These are phyloP conservation scores for Scleroderma bovista DNA, from an alignment of 768 basidiomycete species.

Conservation along the genomic window DNA sequence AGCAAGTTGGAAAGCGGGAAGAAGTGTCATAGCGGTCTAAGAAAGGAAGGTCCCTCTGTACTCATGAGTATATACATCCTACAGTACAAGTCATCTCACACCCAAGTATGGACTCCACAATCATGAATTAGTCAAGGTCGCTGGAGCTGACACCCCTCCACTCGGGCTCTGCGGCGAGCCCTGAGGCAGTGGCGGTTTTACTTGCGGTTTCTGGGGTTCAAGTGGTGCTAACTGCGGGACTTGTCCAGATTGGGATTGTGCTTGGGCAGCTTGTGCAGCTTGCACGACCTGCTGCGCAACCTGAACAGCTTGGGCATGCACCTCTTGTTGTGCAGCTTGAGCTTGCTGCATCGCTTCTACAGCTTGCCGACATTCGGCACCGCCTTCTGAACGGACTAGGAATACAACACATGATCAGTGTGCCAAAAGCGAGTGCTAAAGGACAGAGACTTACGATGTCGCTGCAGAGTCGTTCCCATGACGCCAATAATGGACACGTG, in stretches of 20 bases:
- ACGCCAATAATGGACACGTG: not conserved
- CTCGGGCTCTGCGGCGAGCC: not conserved
- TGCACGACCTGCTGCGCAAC: conserved; percentile 1
- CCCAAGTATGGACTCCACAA: too few species aligned
- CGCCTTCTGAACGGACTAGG: conserved; percentile 80
- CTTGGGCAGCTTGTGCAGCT: not conserved
- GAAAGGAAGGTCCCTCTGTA: too few species aligned
- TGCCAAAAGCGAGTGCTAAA: conserved; percentile 14
- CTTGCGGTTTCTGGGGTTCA: not conserved
- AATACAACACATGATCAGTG: conserved; percentile 21
- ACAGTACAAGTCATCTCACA: too few species aligned
- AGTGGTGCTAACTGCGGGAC: not conserved
- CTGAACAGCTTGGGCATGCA: conserved; percentile 12
- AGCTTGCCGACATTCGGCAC: conserved; percentile 62
- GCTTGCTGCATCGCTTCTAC: conserved; percentile 34
- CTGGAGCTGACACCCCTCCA: not conserved
- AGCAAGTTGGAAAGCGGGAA: too few species aligned
- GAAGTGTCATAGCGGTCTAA: too few species aligned
- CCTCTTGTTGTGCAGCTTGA: conserved; percentile 15
- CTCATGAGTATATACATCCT: too few species aligned
- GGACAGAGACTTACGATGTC: conserved; percentile 59
- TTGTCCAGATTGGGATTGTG: not conserved
- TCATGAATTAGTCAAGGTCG: too few species aligned
- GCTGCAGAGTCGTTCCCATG: conserved; percentile 32
- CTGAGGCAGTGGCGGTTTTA: not conserved